Conservation (phyloP, 148 eudicot genomes). For the Drosera capensis region DNA sequence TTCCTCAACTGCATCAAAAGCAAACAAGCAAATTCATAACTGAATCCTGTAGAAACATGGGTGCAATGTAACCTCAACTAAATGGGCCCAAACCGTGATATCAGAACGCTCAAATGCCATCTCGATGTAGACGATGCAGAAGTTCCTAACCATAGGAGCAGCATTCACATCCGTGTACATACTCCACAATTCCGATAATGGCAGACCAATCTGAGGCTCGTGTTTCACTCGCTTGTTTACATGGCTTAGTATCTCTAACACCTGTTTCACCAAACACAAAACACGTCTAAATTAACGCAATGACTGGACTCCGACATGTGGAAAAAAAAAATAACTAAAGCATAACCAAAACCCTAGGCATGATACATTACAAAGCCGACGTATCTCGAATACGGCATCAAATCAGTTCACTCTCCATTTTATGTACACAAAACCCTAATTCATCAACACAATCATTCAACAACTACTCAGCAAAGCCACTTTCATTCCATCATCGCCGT, state of each 20-base stretch:
- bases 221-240: constrained; percentile 96
- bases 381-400: too few species aligned
- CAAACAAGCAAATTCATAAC: background rate
- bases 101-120: constrained; percentile 75
- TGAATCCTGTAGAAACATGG: background rate
- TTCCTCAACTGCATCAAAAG: constrained; percentile 45
- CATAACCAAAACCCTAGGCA: background rate
- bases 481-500: background rate
- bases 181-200: constrained; percentile 64
- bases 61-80: background rate
- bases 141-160: constrained; percentile 77
- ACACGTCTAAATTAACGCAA: background rate
- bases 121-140: constrained; percentile 88
- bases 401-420: too few species aligned
- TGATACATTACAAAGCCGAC: too few species aligned
- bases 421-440: too few species aligned
- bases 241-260: constrained; percentile 75
- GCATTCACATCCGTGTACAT: constrained; percentile 47
- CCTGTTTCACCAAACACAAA: constrained; percentile 23
- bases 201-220: constrained; percentile 64
- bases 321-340: background rate
- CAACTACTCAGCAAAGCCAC: too few species aligned
- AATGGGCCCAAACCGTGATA: constrained; percentile 33
- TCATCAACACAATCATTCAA: too few species aligned
- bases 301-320: background rate